Conservation (phyloP, 2,329 filamentous ascomycete species). For the Biscogniauxia mediterranea region DNA sequence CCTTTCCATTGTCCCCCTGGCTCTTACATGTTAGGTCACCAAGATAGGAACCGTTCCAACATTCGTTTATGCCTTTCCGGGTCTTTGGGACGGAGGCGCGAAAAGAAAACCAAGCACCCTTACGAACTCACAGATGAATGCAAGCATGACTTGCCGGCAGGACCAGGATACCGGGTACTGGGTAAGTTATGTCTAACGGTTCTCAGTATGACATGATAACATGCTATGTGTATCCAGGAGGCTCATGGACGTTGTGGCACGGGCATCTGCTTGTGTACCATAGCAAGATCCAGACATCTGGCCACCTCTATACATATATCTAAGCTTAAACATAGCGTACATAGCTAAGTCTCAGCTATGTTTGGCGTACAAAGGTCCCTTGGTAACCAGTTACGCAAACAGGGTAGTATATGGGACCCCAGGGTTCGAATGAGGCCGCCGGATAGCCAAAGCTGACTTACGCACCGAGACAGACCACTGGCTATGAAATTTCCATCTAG, state of each 20-base stretch:
- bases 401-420: background rate
- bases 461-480: background rate
- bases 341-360: background rate
- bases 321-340: background rate
- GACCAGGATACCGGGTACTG: background rate
- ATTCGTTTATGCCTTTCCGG: background rate
- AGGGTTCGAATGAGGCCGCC: background rate
- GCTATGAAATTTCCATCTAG: background rate
- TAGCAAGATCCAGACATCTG: background rate
- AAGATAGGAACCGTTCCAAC: background rate
- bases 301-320: background rate
- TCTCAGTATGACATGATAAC: background rate
- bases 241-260: background rate
- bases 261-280: background rate
- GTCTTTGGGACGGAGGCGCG: background rate
- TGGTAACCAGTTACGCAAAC: background rate
- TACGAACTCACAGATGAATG: background rate
- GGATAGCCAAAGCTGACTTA: background rate
- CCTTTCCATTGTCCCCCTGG: too few species aligned
- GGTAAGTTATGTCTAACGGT: background rate
- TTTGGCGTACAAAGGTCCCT: background rate
- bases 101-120: background rate
- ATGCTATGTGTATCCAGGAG: background rate
- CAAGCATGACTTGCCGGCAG: background rate
- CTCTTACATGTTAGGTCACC: background rate